Evolutionary conservation across 352 stramenopile genomes (phyloP), one percentile per base, ranked within the genome.

Genomic region (Lagenidium sp.): DNA sequence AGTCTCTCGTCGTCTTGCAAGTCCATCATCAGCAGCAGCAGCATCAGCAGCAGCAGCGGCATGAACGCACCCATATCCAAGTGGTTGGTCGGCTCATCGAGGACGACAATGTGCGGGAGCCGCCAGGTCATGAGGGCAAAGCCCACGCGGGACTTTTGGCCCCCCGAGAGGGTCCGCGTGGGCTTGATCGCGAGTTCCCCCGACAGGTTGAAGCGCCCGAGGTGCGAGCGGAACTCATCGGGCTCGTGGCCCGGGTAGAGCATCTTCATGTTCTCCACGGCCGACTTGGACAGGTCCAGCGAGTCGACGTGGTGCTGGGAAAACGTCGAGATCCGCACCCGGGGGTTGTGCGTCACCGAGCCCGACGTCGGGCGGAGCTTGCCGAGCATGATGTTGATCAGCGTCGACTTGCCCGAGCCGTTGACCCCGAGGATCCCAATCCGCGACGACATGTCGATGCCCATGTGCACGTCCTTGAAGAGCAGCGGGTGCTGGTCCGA

Each of bases 21-120:
- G 1, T 12, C 10, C 44, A 30, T 32, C 10, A 15, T 12, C 29
- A n/a, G 31, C 36, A 42, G 11, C 19, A 29, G 19, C 20, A 38
- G 28, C 15, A 8, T 8, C 28, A 13, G 8, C 4, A 30, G 36
- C 19, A 47, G 29, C 46, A 25, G 2, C 32, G 24, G 42, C 47
- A 37, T 38, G 18, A 44, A 43, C 36, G 80, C 79, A 58, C 87
- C 86, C 65, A 90, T 91, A 63, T 99, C 95, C 53, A 96, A 85
- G 67, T 98, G 93, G 64, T 98, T 98, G 22, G 94, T 98, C 13
- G 93, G 94, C 49, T 98, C 94, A 82, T 98, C 95, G 11, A 99
- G 72, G 57, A 98, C 87, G 30, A 99, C 81, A 19, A 99, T 79
- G 60, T 99, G 95, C 21, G 94, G 95, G 41, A 95, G 70, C 53